These are phyloP conservation scores for Kwoniella botswanensis DNA, from an alignment of 768 basidiomycete genomes.

Conservation along the genomic window DNA sequence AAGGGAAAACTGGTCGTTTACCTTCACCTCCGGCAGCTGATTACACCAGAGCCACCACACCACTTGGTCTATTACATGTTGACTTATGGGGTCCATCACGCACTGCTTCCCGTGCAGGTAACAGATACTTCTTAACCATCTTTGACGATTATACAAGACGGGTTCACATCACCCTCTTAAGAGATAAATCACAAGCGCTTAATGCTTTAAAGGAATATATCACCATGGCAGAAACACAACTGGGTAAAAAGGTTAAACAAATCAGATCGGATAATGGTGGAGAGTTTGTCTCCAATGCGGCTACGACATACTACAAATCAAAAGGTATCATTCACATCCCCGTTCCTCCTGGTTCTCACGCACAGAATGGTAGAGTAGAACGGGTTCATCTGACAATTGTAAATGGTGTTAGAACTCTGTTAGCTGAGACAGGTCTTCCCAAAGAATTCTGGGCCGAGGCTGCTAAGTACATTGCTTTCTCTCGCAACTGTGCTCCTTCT, in stretches of 20 bases:
- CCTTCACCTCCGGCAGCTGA: neutral
- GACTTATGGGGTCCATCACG: slow-evolving; percentile 7
- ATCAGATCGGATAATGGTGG: slow-evolving; percentile 18
- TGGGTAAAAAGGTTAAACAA: slow-evolving; percentile 9
- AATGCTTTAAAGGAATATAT: slow-evolving; percentile 2
- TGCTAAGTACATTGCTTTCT: slow-evolving; percentile 20
- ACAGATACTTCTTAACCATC: slow-evolving; percentile 6
- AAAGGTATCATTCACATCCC: slow-evolving; percentile 6
- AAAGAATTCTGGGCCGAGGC: slow-evolving; percentile 30
- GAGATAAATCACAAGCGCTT: neutral
- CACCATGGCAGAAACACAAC: slow-evolving; percentile 12
- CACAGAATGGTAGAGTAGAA: slow-evolving; percentile 36
- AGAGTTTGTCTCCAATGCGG: slow-evolving; percentile 1
- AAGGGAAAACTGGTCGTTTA: slow-evolving; percentile 8
- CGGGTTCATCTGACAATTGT: slow-evolving; percentile 29
- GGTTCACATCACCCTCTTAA: slow-evolving; percentile 1
- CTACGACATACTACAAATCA: neutral
- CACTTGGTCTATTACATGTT: neutral
- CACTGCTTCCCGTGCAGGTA: neutral
- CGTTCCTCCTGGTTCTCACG: slow-evolving; percentile 32
- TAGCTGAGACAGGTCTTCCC: slow-evolving; percentile 15
- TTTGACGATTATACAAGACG: slow-evolving; percentile 5
- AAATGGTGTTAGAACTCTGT: slow-evolving; percentile 30
- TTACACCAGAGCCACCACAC: neutral
- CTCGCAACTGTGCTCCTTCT: slow-evolving; percentile 19